Evolutionary conservation across 352 stramenopile genomes (phyloP), one percentile per base, ranked within the genome.

Genomic region (Phytophthora citrophthora): DNA sequence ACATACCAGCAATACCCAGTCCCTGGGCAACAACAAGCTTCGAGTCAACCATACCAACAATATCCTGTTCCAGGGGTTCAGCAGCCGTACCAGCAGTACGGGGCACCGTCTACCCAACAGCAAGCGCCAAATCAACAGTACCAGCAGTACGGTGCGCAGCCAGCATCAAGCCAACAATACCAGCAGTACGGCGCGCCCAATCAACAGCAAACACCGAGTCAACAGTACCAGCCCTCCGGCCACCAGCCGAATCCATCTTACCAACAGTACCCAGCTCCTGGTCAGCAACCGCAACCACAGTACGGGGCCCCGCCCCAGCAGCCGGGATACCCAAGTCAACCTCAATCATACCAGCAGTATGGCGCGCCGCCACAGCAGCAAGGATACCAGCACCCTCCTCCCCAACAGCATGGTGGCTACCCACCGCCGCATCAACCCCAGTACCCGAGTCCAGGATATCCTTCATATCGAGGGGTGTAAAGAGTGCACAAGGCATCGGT

Each of bases 311-410:
- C 40, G 40, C n/a, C 15, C 4, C 56, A 57, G 34, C 56, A 56
- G 44, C 27, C 34, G 15, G 16, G 50, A 31, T 57, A 57, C 34
- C 26, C 18, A 63, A 27, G 34, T 47, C 49, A 56, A 18, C 12
- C 20, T 31, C 52, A 60, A 27, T 32, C 29, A 12, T 59, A 65
- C 40, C 56, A 44, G 39, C 39, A 60, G 32, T 60, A 54, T 13
- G 20, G 34, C 20, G 55, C 39, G 18, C 41, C 55, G 11, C 41
- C 58, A 10, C 29, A 34, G 36, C 71, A 77, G 41, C 64, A 51
- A 64, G 64, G 48, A 1, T 78, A 84, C 26, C 58, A 55, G 34
- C 75, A 83, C 44, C 64, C 66, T 44, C 64, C 76, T 47, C 43
- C 39, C 13, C 41, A 61, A 41, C 40, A 61, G 6, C 69, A 73